These are phyloP conservation scores for Capniomyces stellatus DNA, from an alignment of 371 early-diverging fungal genomes.

Conservation along the genomic window DNA sequence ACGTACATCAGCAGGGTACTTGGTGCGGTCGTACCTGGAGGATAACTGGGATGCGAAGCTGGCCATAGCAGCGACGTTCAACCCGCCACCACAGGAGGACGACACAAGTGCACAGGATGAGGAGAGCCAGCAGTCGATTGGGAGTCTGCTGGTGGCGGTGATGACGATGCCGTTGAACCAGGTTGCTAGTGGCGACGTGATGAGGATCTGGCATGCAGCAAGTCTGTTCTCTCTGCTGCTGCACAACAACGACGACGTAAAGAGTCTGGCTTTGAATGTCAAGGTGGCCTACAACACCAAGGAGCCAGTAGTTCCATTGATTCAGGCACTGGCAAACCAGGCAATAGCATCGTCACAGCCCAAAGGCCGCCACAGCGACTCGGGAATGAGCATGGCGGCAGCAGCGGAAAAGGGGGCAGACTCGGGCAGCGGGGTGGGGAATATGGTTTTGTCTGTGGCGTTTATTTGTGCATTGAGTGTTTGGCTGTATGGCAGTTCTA, in stretches of 20 bases:
- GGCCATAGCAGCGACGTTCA: constrained; percentile 66
- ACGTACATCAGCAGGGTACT: constrained; percentile 22
- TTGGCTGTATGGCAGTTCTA: constrained; percentile 69
- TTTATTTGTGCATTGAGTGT: constrained; percentile 7
- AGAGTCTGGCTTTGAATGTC: constrained; percentile 51
- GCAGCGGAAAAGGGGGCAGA: no score
- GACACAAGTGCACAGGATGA: constrained; percentile 18
- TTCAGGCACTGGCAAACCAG: constrained; percentile 32
- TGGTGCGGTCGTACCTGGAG: constrained; percentile 39
- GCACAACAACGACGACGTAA: constrained; percentile 45
- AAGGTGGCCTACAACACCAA: constrained; percentile 51
- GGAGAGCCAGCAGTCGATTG: constrained; percentile 63
- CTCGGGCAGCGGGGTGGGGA: constrained; percentile 6
- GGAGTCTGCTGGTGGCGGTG: constrained; percentile 58
- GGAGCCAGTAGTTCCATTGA: constrained; percentile 27
- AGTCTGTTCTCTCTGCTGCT: constrained; percentile 61
- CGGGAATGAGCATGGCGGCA: background rate
- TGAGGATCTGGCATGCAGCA: constrained; percentile 76
- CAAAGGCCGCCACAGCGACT: constrained; percentile 8
- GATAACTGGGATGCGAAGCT: constrained; percentile 72
- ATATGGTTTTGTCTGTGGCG: background rate
- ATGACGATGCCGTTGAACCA: constrained; percentile 15
- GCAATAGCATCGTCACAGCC: constrained; percentile 14
- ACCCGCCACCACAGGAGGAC: constrained; percentile 56
- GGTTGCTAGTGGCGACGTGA: constrained; percentile 66